Conservation (phyloP, 2,329 filamentous ascomycete species). For the Ophiocordyceps unilateralis region DNA sequence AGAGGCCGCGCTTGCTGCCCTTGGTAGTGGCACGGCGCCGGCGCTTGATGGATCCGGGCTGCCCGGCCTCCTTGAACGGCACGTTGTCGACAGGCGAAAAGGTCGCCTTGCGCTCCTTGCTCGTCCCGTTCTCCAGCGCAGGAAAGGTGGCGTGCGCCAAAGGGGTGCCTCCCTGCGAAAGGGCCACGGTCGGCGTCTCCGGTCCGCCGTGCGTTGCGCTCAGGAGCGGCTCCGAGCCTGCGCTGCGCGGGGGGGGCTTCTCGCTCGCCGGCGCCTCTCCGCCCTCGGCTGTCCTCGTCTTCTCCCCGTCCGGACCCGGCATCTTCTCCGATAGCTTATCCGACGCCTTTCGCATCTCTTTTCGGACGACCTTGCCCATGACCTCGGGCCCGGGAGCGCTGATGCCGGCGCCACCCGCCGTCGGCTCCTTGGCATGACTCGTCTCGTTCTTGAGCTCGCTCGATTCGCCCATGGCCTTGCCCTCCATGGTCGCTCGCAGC, state of each 20-base stretch:
- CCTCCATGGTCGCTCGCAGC: constrained; percentile 52
- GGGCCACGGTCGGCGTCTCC: neutral
- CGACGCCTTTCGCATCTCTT: constrained; percentile 16
- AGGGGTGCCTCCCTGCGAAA: constrained; percentile 1
- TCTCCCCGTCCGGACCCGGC: constrained; percentile 10
- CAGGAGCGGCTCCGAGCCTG: neutral
- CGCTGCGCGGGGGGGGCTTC: constrained; percentile 2
- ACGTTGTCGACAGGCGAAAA: constrained; percentile 37
- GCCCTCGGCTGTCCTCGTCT: constrained; percentile 15
- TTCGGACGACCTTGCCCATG: constrained; percentile 16
- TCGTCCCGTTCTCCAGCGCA: constrained; percentile 23
- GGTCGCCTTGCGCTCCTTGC: constrained; percentile 32
- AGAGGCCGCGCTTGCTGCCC: constrained; percentile 45
- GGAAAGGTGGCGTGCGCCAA: constrained; percentile 14
- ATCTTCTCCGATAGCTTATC: constrained; percentile 11
- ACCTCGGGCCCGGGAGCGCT: constrained; percentile 23
- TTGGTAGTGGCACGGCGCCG: constrained; percentile 55
- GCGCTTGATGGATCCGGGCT: constrained; percentile 35
- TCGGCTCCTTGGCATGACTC: constrained; percentile 11
- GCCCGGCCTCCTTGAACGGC: constrained; percentile 17
- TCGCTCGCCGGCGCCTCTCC: constrained; percentile 17
- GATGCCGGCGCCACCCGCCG: constrained; percentile 22
- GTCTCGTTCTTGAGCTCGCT: constrained; percentile 24
- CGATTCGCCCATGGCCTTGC: constrained; percentile 34
- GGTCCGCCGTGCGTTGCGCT: neutral